Base-by-base conservation (phyloP, 495 filamentous ascomycete species). In the Massariosphaeria phaeospora region DNA sequence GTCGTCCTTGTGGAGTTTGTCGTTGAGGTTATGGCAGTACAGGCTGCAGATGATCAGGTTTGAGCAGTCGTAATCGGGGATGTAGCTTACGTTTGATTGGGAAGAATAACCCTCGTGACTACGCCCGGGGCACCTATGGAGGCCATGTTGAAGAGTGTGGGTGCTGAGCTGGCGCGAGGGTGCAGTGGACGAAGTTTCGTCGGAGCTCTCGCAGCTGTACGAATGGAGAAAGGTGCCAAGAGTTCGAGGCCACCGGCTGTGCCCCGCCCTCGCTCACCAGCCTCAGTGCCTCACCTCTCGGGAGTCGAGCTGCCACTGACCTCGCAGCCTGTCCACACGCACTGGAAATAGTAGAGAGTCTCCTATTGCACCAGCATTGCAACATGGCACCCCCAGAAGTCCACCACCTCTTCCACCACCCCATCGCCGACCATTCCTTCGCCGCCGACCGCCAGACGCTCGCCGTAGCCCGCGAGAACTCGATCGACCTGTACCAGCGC, bases 341-440 rank as follows among this genome's bases (percentile, higher is more conserved):
- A 34, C 27, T 35, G 33, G 78, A 80, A 88, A 81, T 95, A 96
- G 93, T 98, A 84, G 93, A 98, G 94, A 95, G 91, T 81, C 91
- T 98, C 93, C 93, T 96, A 91, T 88, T 88, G 70, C 66, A 71
- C 25, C 34, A 12, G 31, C 27, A 33, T 34, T 39, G 76, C 41
- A n/a, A n/a, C 62, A 97, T 96, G 91, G 76, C 86, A 39, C 62
- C 83, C 53, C 87, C 91, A 52, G 88, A 97, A 74, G 85, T 91
- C 44, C 88, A 98, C 71, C 93, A 96, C 66, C 87, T 98, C 48
- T 97, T 97, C 73, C 89, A 98, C 72, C 81, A 86, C 56, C 89
- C 91, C 59, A 96, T 98, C 65, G 86, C 91, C 34, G 93, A 98
- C 73, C 93, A 98, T 72, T 95, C 93, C 20, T 98, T 97, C 79